phyloP scores from a whole-genome alignment of 1,284 basidiomycete genomes.

The Cryptococcus hybrid region DNA sequence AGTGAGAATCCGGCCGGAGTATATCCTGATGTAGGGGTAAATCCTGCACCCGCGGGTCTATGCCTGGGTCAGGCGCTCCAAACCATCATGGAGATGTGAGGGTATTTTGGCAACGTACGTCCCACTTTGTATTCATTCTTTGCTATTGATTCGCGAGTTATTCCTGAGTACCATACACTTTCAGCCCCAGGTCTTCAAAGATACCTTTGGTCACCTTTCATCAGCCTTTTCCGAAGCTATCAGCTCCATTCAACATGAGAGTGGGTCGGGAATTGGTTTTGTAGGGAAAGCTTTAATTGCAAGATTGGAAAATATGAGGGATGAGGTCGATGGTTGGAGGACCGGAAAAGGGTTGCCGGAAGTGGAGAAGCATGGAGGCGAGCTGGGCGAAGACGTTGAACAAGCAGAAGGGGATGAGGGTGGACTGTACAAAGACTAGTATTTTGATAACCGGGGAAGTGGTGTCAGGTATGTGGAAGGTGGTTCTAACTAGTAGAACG shows the following conservation, averaged over 20 bases:
- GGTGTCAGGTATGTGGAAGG: too few relatives aligned
- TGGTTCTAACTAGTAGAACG: too few relatives aligned
- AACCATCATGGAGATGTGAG: conserved; percentile 31
- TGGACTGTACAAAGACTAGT: conserved; percentile 20
- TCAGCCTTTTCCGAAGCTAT: conserved; percentile 35
- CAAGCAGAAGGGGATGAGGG: conserved; percentile 16
- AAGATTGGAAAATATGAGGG: conserved; percentile 32
- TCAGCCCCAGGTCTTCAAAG: conserved; percentile 37
- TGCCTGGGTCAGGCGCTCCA: conserved; percentile 36
- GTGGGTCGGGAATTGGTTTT: conserved; percentile 28
- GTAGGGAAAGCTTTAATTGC: conserved; percentile 32
- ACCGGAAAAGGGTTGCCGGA: conserved; percentile 19
- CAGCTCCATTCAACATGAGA: conserved; percentile 37
- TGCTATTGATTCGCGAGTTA: neutral
- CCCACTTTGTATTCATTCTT: neutral
- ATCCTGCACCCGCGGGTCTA: conserved; percentile 15
- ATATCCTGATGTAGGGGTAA: conserved; percentile 5
- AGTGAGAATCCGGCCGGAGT: conserved; percentile 39
- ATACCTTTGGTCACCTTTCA: conserved; percentile 36
- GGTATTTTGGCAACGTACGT: conserved; percentile 37
- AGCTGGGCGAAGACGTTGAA: conserved; percentile 21
- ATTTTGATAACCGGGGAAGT: too few relatives aligned
- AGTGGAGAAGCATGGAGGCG: conserved; percentile 17
- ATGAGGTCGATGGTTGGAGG: conserved; percentile 35
- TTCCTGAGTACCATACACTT: neutral